Percentiles rank a stretch among this genome's conserved stretches.
Evolutionary conservation across 306 rosid genomes (phyloP).

Genomic region (Argentina anserina): DNA sequence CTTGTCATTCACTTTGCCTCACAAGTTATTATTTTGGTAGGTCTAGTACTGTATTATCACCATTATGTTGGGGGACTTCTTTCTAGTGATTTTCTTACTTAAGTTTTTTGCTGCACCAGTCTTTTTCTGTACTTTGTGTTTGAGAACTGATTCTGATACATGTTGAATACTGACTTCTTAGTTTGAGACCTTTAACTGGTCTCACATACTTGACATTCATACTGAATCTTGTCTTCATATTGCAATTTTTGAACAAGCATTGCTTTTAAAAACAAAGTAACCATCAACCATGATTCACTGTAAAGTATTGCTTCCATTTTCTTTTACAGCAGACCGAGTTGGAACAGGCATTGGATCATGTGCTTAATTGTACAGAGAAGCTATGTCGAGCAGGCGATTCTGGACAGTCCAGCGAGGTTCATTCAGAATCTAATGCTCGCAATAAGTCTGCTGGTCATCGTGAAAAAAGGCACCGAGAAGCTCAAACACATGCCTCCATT

Average conservation of each 20-base stretch:
- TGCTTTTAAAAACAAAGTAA: background rate
- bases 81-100: background rate
- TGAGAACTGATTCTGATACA: background rate
- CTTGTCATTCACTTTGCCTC: background rate
- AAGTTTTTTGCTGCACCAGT: background rate
- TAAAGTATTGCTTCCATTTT: background rate
- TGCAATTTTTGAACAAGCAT: background rate
- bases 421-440: constrained; percentile 30
- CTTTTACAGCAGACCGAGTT: constrained; percentile 39
- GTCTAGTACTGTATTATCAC: background rate
- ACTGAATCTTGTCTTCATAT: background rate
- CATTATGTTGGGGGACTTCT: background rate
- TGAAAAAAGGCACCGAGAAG: constrained; percentile 29
- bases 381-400: constrained; percentile 42
- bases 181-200: background rate
- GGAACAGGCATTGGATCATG: constrained; percentile 56
- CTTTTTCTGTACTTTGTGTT: background rate
- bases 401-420: constrained; percentile 20
- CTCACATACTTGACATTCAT: background rate
- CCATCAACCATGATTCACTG: background rate
- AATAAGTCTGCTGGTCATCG: constrained; percentile 24
- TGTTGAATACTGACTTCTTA: background rate
- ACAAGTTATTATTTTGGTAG: background rate
- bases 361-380: constrained; percentile 55
- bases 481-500: constrained; percentile 28